phyloP scores from a whole-genome alignment of 306 rosid species.

The Sindora glabra region DNA sequence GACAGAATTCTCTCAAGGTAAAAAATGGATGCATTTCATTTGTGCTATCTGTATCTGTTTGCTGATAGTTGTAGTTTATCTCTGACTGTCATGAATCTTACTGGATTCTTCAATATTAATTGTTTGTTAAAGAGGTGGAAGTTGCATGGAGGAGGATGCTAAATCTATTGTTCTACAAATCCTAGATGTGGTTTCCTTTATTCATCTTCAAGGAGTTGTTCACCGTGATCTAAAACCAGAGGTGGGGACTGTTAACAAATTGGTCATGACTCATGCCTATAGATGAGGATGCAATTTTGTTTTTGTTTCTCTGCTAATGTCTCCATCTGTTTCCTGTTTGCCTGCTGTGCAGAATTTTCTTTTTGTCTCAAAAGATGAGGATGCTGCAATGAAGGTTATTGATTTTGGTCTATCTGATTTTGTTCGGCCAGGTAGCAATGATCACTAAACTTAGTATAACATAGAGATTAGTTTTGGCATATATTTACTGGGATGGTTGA shows the following conservation, averaged over 20 bases:
- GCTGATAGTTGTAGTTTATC: background rate
- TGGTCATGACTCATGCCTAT: slow-evolving; percentile 6
- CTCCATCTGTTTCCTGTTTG: slow-evolving; percentile 12
- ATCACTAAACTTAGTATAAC: background rate
- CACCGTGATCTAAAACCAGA: slow-evolving; percentile 98
- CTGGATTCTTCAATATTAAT: slow-evolving; percentile 13
- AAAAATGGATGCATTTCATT: slow-evolving; percentile 22
- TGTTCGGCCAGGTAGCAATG: slow-evolving; percentile 68
- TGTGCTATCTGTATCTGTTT: background rate
- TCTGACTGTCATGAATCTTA: slow-evolving; percentile 17
- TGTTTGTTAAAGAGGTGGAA: slow-evolving; percentile 74
- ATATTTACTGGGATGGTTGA: background rate
- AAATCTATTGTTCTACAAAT: slow-evolving; percentile 84
- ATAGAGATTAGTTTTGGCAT: background rate
- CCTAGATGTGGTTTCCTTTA: slow-evolving; percentile 66
- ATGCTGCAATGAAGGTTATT: slow-evolving; percentile 72
- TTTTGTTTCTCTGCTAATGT: background rate
- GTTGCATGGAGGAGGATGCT: slow-evolving; percentile 85
- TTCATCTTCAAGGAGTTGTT: slow-evolving; percentile 95
- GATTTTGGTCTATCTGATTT: slow-evolving; percentile 99
- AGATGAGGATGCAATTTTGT: background rate
- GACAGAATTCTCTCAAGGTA: slow-evolving; percentile 94
- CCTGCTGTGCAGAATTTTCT: slow-evolving; percentile 75
- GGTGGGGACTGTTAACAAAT: slow-evolving; percentile 36
- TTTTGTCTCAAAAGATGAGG: slow-evolving; percentile 64